A percentile compares a stretch with the other conserved stretches of the same genome.
Conservation (phyloP, 495 filamentous ascomycete species). For the Penicillium silybi region DNA sequence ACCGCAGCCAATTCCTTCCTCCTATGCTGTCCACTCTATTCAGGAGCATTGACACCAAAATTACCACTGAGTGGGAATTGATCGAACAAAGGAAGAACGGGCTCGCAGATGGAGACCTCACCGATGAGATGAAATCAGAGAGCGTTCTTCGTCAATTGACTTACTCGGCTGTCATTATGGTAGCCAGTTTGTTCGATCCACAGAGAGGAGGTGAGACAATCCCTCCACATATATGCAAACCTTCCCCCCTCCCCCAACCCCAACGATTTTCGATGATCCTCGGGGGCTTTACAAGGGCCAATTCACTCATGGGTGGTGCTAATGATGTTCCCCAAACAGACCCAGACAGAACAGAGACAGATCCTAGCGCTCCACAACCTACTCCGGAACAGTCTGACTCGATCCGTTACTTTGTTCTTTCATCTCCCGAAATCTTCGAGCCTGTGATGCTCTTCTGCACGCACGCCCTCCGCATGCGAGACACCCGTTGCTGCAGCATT, state of each 20-base stretch:
- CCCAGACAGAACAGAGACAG: constrained; percentile 37
- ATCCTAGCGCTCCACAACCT: constrained; percentile 37
- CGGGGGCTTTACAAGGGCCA: neutral
- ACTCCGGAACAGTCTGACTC: constrained; percentile 41
- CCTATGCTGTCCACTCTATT: constrained; percentile 81
- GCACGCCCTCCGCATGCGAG: constrained; percentile 84
- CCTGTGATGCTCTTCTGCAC: constrained; percentile 87
- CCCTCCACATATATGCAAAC: neutral
- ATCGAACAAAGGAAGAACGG: constrained; percentile 62
- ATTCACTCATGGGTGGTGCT: neutral
- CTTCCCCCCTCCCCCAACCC: neutral
- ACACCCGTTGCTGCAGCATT: constrained; percentile 81
- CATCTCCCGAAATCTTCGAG: constrained; percentile 72
- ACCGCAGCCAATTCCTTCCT: constrained; percentile 77
- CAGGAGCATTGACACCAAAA: constrained; percentile 78
- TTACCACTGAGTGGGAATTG: constrained; percentile 75
- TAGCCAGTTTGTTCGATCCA: constrained; percentile 81
- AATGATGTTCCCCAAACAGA: constrained; percentile 17
- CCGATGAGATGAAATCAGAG: constrained; percentile 97
- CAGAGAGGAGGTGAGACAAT: constrained; percentile 45
- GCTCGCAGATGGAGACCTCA: constrained; percentile 64
- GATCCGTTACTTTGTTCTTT: constrained; percentile 76
- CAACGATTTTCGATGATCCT: too few relatives aligned
- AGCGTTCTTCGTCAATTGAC: constrained; percentile 94
- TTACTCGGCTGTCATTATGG: constrained; percentile 84